Conservation (phyloP, 176 grass and related monocot genomes). For the Alloteropsis semialata region DNA sequence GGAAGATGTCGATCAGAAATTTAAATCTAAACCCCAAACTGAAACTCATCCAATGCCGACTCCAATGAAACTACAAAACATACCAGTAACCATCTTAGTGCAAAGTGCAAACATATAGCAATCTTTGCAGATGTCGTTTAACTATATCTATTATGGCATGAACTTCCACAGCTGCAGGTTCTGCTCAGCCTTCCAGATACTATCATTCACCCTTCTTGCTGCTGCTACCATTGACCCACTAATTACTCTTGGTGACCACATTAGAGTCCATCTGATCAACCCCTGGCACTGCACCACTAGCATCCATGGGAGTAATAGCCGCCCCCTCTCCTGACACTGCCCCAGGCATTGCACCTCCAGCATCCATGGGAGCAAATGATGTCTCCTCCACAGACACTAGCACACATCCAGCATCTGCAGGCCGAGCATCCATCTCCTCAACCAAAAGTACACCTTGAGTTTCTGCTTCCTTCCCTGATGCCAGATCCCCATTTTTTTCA, state of each 20-base stretch:
- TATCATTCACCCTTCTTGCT: background rate
- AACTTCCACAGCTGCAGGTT: background rate
- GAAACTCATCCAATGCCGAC: background rate
- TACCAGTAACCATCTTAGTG: background rate
- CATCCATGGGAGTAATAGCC: background rate
- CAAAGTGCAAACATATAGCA: constrained; percentile 24
- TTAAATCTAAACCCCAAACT: background rate
- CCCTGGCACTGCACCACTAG: background rate
- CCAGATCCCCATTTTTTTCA: background rate
- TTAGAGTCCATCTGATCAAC: background rate
- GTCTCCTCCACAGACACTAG: constrained; percentile 4
- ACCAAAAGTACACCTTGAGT: background rate
- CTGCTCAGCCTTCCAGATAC: background rate
- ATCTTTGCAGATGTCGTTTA: constrained; percentile 3
- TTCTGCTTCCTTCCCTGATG: background rate
- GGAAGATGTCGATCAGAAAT: background rate
- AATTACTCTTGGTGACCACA: background rate
- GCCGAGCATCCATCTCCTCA: background rate
- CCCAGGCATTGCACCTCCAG: background rate
- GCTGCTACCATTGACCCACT: background rate
- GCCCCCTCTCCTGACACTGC: background rate
- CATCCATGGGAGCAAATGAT: background rate
- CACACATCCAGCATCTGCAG: background rate
- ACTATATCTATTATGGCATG: background rate
- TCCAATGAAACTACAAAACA: background rate